Conservation (phyloP, 495 filamentous ascomycete genomes). For the Delitschia confertaspora region DNA sequence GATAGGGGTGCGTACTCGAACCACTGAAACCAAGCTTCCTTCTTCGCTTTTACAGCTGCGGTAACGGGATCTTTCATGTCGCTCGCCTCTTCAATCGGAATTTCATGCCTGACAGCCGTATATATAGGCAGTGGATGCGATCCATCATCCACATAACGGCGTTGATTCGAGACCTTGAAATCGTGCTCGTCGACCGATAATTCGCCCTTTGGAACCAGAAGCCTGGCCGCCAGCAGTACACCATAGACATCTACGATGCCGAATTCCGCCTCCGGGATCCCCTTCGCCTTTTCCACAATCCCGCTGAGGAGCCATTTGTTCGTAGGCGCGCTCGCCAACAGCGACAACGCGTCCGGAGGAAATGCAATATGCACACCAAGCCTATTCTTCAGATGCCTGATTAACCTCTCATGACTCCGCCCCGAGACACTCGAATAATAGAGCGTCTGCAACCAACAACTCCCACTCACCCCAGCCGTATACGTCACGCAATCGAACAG, state of each 20-base stretch:
- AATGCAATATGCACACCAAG: conserved; percentile 85
- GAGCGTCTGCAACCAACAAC: conserved; percentile 87
- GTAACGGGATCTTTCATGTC: conserved; percentile 35
- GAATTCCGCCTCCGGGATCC: conserved; percentile 69
- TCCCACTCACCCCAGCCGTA: conserved; percentile 87
- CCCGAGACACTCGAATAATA: conserved; percentile 76
- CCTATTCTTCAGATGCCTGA: conserved; percentile 77
- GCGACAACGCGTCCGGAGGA: conserved; percentile 67
- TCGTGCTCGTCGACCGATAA: conserved; percentile 63
- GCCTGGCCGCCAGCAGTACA: conserved; percentile 67
- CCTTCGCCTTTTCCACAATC: conserved; percentile 80
- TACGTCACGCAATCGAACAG: conserved; percentile 92
- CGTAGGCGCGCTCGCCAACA: conserved; percentile 73
- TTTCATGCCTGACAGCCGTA: conserved; percentile 89
- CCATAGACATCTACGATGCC: conserved; percentile 91
- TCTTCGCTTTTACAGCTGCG: conserved; percentile 51
- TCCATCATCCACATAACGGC: conserved; percentile 59
- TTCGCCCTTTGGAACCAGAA: conserved; percentile 79
- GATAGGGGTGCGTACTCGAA: conserved; percentile 50
- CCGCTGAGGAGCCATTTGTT: conserved; percentile 88
- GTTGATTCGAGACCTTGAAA: conserved; percentile 82
- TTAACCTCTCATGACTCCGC: conserved; percentile 53
- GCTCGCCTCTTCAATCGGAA: conserved; percentile 48
- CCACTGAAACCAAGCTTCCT: conserved; percentile 94
- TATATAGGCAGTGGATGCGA: conserved; percentile 87